Evolutionary conservation across 129 eudicot species (phyloP).

Genomic region (Dittrichia graveolens): DNA sequence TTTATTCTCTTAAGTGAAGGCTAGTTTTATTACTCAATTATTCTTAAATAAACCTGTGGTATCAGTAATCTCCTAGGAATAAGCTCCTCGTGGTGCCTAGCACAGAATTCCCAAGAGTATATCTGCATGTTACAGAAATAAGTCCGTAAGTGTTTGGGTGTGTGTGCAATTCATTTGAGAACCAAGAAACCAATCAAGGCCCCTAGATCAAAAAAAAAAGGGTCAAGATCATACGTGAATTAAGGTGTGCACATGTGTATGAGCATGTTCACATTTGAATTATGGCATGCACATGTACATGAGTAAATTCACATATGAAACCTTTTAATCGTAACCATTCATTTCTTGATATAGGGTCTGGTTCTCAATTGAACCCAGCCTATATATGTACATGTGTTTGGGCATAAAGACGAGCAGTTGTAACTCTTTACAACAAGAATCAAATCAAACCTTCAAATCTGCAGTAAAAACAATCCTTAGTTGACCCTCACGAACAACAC

Average conservation of each 20-base stretch:
- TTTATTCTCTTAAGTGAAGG: neutral
- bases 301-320: neutral
- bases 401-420: too few species aligned
- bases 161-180: too few species aligned
- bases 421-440: neutral
- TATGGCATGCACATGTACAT: neutral
- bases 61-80: constrained; percentile 78
- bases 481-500: constrained; percentile 92
- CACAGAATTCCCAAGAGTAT: constrained; percentile 96
- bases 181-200: too few species aligned
- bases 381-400: too few species aligned
- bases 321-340: too few species aligned
- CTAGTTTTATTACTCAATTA: neutral
- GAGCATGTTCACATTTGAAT: too few species aligned
- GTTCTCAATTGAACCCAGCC: too few species aligned
- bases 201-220: too few species aligned
- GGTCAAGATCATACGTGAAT: too few species aligned
- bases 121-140: constrained; percentile 53
- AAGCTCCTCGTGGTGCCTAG: constrained; percentile 86
- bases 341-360: too few species aligned
- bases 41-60: constrained; percentile 60
- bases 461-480: constrained; percentile 73
- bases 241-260: too few species aligned
- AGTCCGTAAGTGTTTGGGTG: too few species aligned
- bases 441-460: constrained; percentile 64